These are phyloP conservation scores for Penstemon davidsonii DNA, from an alignment of 257 asterid species.

Conservation along the genomic window DNA sequence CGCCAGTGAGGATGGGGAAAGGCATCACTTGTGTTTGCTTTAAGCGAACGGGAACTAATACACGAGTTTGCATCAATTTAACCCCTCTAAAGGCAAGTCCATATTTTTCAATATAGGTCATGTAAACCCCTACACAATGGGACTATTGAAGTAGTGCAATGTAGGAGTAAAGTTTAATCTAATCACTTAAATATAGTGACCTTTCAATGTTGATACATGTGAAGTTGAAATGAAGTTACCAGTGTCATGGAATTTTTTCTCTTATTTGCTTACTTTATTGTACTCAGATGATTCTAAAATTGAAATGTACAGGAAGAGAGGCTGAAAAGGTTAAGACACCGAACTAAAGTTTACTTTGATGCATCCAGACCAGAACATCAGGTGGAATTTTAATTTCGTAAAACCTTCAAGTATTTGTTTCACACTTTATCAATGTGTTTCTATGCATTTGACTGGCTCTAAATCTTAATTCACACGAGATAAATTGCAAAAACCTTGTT, in stretches of 20 bases:
- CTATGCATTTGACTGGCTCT: conserved; percentile 2
- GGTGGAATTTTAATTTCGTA: conserved; percentile 36
- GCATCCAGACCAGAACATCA: conserved; percentile 76
- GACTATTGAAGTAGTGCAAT: not conserved
- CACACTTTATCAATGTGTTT: not conserved
- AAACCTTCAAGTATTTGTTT: not conserved
- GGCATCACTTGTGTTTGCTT: conserved; percentile 81
- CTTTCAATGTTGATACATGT: not conserved
- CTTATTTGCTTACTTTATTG: not conserved
- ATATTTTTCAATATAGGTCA: not conserved
- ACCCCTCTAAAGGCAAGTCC: conserved; percentile 65
- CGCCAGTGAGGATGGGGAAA: conserved; percentile 66
- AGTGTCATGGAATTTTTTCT: not conserved
- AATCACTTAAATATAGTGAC: not conserved
- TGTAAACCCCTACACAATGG: not conserved
- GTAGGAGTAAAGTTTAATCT: not conserved
- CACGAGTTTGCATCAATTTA: conserved; percentile 51
- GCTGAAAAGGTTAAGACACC: conserved; percentile 63
- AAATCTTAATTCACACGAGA: not conserved
- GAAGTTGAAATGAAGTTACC: not conserved
- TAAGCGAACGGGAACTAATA: conserved; percentile 54
- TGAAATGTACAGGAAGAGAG: conserved; percentile 59
- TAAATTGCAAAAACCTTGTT: not conserved
- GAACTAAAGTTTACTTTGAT: conserved; percentile 69
- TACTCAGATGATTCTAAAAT: conserved; percentile 2